phyloP scores from a whole-genome alignment of 441 rosid genomes.

The Adansonia grandidieri region DNA sequence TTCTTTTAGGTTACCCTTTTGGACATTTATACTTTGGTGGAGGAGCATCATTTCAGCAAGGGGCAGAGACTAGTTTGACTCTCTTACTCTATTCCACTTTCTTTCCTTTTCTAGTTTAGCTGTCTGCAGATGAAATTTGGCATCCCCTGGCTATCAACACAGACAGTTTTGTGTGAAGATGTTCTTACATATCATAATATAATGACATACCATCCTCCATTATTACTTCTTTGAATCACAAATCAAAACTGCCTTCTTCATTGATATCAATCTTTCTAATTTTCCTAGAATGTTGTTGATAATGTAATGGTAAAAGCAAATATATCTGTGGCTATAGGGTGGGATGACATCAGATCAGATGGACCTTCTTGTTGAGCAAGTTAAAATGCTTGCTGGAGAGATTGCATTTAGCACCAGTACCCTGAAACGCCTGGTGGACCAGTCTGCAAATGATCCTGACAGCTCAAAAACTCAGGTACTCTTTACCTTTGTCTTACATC shows the following conservation, averaged over 20 bases:
- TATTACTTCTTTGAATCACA: background rate
- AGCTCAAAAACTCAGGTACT: conserved; percentile 77
- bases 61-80: background rate
- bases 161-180: background rate
- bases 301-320: conserved; percentile 26
- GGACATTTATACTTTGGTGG: background rate
- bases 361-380: conserved; percentile 98
- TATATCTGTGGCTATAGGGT: conserved; percentile 50
- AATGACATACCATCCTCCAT: conserved; percentile 1
- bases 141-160: background rate
- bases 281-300: background rate
- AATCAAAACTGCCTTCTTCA: background rate
- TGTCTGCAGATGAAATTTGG: conserved; percentile 10
- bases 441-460: conserved; percentile 85
- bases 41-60: conserved; percentile 19
- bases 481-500: conserved; percentile 24
- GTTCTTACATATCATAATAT: background rate
- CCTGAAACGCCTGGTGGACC: conserved; percentile 91
- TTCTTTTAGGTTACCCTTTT: background rate
- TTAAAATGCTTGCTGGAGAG: conserved; percentile 99
- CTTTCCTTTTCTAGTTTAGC: conserved; percentile 1
- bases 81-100: background rate
- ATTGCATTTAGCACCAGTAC: conserved; percentile 95
- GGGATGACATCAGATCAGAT: conserved; percentile 90
- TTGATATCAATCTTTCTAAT: conserved; percentile 5